Evolutionary conservation across 2,329 filamentous ascomycete genomes (phyloP).

Genomic region (Hirsutella rhossiliensis): DNA sequence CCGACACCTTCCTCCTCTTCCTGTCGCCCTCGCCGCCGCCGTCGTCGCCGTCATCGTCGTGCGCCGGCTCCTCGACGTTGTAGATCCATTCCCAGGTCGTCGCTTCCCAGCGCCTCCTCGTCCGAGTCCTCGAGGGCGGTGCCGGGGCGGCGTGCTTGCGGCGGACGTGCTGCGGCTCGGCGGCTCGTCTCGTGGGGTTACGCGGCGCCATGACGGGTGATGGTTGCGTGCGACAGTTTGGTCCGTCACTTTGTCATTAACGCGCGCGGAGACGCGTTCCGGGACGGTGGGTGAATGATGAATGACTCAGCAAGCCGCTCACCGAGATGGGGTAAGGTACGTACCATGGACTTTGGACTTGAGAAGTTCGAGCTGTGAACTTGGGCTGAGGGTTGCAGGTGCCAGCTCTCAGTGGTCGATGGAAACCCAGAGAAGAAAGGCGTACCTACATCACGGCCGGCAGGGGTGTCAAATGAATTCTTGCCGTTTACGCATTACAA

Average conservation of each 20-base stretch:
- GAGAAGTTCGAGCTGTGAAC: too few species aligned
- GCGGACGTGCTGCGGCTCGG: constrained; percentile 8
- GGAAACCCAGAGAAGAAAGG: too few species aligned
- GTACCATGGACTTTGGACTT: too few species aligned
- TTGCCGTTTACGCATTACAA: too few species aligned
- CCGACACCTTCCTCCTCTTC: constrained; percentile 21
- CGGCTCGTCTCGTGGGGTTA: constrained; percentile 6
- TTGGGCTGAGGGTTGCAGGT: too few species aligned
- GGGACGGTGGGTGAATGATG: not conserved
- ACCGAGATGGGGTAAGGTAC: too few species aligned
- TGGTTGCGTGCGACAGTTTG: too few species aligned
- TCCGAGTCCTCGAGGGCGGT: constrained; percentile 70
- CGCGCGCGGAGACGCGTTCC: constrained; percentile 20
- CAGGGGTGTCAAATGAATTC: too few species aligned
- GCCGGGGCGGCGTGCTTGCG: constrained; percentile 27
- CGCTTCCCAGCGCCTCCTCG: constrained; percentile 68
- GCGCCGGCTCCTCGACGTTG: constrained; percentile 20
- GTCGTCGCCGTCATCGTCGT: constrained; percentile 12
- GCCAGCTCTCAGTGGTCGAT: too few species aligned
- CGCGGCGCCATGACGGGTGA: constrained; percentile 12
- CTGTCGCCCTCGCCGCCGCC: constrained; percentile 16
- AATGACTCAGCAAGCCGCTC: not conserved
- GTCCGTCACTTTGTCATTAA: too few species aligned
- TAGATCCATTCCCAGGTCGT: constrained; percentile 77
- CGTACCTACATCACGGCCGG: too few species aligned